phyloP scores from a whole-genome alignment of 2,329 filamentous ascomycete genomes.

The Trichophyton mentagrophytes region DNA sequence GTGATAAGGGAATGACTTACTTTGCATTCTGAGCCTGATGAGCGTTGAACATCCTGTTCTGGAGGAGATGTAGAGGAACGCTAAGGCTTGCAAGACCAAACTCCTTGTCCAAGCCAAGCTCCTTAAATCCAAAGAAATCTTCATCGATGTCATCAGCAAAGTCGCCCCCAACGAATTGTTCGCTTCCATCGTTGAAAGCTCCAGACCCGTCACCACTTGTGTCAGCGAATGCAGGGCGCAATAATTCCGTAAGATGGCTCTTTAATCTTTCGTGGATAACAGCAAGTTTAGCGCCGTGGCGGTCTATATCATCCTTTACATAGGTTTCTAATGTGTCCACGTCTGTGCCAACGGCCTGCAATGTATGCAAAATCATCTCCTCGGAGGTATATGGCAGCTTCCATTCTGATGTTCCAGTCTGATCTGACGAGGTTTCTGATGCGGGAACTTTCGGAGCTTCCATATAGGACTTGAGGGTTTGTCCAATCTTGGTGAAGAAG shows the following conservation, averaged over 20 bases:
- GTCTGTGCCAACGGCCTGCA: conserved; percentile 73
- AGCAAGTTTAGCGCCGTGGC: conserved; percentile 62
- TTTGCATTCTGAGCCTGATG: conserved; percentile 63
- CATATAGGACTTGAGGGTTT: conserved; percentile 67
- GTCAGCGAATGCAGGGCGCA: conserved; percentile 77
- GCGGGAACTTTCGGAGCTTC: conserved; percentile 64
- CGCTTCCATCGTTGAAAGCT: conserved; percentile 90
- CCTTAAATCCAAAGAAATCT: conserved; percentile 98
- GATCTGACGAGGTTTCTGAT: conserved; percentile 30
- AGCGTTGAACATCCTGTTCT: conserved; percentile 75
- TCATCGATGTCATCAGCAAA: conserved; percentile 96
- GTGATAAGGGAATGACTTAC: conserved; percentile 25
- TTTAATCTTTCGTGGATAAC: conserved; percentile 93
- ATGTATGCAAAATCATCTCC: conserved; percentile 73
- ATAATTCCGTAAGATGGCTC: conserved; percentile 75
- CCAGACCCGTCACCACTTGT: conserved; percentile 70
- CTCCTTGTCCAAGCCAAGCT: conserved; percentile 81
- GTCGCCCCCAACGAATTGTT: conserved; percentile 91
- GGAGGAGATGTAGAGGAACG: conserved; percentile 85
- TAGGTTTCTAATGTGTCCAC: conserved; percentile 72
- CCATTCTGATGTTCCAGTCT: conserved; percentile 30
- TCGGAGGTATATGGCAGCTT: conserved; percentile 65
- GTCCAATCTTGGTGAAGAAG: conserved; percentile 74
- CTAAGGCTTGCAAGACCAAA: conserved; percentile 77
- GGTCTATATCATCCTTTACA: conserved; percentile 85